Percentiles rank a stretch among this genome's conserved stretches.
phyloP scores from a whole-genome alignment of 2,329 filamentous ascomycete genomes.

The Curvularia hawaiiensis region DNA sequence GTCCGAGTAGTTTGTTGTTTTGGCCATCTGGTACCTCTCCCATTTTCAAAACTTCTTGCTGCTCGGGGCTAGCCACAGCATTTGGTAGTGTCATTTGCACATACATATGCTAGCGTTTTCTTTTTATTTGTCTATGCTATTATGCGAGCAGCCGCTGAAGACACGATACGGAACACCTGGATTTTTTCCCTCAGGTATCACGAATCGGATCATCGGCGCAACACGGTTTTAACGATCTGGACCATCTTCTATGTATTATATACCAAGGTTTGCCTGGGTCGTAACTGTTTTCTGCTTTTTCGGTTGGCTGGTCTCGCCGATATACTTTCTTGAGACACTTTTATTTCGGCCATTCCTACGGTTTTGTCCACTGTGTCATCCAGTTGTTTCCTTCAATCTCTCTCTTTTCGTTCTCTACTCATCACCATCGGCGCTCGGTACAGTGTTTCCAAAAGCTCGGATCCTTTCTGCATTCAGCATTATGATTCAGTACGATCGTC shows the following conservation, averaged over 20 bases:
- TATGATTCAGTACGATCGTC: constrained; percentile 16
- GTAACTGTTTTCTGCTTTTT: constrained; percentile 32
- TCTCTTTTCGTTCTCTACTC: constrained; percentile 11
- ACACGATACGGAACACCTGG: constrained; percentile 46
- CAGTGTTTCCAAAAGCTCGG: constrained; percentile 30
- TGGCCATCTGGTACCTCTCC: constrained; percentile 21
- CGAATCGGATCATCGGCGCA: constrained; percentile 43
- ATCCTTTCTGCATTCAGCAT: constrained; percentile 27
- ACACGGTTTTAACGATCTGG: constrained; percentile 41
- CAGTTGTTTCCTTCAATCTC: constrained; percentile 6
- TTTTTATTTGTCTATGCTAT: constrained; percentile 34
- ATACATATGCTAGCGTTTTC: constrained; percentile 38
- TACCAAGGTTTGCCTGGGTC: constrained; percentile 38
- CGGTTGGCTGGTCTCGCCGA: constrained; percentile 36
- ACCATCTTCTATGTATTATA: constrained; percentile 47
- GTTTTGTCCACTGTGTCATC: constrained; percentile 14
- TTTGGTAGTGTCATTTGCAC: constrained; percentile 26
- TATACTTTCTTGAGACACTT: constrained; percentile 21
- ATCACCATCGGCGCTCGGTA: constrained; percentile 17
- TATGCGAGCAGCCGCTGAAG: constrained; percentile 39
- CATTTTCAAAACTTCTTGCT: constrained; percentile 40
- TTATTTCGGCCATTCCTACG: constrained; percentile 17
- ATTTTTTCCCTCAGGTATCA: constrained; percentile 35
- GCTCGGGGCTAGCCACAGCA: constrained; percentile 33
- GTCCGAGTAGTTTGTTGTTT: constrained; percentile 41